A percentile compares a stretch with the other conserved stretches of the same genome.
Evolutionary conservation across 768 basidiomycete species (phyloP).

Genomic region (Rhizopogon vesiculosus): DNA sequence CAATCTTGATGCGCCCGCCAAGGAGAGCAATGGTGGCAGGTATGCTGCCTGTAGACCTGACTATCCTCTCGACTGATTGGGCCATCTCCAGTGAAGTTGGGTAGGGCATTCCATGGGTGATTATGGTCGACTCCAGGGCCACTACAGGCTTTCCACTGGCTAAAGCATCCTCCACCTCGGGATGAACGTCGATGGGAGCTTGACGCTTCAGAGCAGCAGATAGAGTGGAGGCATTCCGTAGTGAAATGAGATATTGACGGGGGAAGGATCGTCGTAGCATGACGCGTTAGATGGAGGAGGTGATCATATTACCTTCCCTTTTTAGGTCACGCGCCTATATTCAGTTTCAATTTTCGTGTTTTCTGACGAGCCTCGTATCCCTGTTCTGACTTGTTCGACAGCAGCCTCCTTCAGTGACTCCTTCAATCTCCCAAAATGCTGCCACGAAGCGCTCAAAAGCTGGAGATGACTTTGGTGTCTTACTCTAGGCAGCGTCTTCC

Average conservation of each 20-base stretch:
- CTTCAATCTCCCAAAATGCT: too few species aligned
- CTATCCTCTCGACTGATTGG: slow-evolving; percentile 63
- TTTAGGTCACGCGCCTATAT: too few species aligned
- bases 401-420: too few species aligned
- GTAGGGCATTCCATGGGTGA: slow-evolving; percentile 89
- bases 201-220: neutral
- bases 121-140: slow-evolving; percentile 87
- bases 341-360: too few species aligned
- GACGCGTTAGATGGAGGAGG: too few species aligned
- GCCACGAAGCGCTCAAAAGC: too few species aligned
- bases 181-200: slow-evolving; percentile 60
- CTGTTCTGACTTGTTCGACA: too few species aligned
- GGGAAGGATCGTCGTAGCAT: neutral
- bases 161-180: slow-evolving; percentile 83
- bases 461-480: slow-evolving; percentile 42
- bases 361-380: too few species aligned
- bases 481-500: slow-evolving; percentile 63
- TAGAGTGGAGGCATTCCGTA: neutral
- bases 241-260: neutral
- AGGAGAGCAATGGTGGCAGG: slow-evolving; percentile 92
- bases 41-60: slow-evolving; percentile 68
- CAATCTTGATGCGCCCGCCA: slow-evolving; percentile 81
- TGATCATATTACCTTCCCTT: too few species aligned
- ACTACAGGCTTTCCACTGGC: slow-evolving; percentile 64
- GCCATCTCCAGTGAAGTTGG: slow-evolving; percentile 75